Evolutionary conservation across 1,284 basidiomycete species (phyloP), one percentile per base, ranked within the genome.

Genomic region (Cryptococcus floricola): DNA sequence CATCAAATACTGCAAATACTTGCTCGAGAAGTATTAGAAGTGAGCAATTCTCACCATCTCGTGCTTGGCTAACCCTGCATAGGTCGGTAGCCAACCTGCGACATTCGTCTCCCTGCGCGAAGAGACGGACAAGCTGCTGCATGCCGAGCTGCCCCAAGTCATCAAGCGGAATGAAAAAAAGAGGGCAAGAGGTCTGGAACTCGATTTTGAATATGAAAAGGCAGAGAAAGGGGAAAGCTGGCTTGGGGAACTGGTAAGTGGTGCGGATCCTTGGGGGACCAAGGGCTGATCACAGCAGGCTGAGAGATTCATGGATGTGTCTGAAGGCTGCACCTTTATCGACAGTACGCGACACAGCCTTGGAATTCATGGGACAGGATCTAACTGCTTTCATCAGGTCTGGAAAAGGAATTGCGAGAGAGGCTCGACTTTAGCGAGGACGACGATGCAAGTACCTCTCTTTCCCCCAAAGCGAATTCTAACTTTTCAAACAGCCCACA

Each of bases 21-120:
- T 14, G 62, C 66, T 1, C 45, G 61, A 25, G 71, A 75, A 48
- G 57, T 68, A 2, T 58, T 69, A 27, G 72, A 75, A 63, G 72
- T 74, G 31, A 48, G 65, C 13, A 12, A 1, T 1, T 2, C 42
- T 43, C 9, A 13, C 19, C n/a, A 1, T 16, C 3, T n/a, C 28
- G 27, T 39, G 28, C 19, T 38, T 43, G 39, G 41, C 31, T 16
- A 14, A 48, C 27, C 8, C 27, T 46, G n/a, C 14, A 8, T 19
- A 73, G 72, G 55, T 72, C 12, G 65, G 60, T 27, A 62, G 66
- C 19, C 25, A 49, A n/a, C 61, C 70, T 0, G 58, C 59, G 7
- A 63, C 66, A 2, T 75, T 62, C 47, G 43, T 48, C 0, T 37
- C 50, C 2, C 59, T 75, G 1, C 47, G 48, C 16, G 42, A 48